phyloP scores from a whole-genome alignment of 1,139 yeast species.

The Saccharomyces pastorianus region DNA sequence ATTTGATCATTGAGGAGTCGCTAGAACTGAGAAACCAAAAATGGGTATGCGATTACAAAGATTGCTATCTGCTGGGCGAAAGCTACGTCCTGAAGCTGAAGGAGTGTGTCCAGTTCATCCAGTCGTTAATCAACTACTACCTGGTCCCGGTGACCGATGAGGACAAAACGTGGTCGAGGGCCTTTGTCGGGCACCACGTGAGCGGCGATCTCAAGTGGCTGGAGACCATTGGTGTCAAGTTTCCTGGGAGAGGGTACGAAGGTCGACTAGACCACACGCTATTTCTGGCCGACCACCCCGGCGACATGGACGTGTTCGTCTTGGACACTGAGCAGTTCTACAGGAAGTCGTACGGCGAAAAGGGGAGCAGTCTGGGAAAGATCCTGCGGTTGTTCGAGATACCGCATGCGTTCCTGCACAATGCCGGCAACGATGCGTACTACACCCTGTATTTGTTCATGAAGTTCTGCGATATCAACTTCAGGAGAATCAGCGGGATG shows the following conservation, averaged over 20 bases:
- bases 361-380: constrained; percentile 45
- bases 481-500: constrained; percentile 32
- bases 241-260: constrained; percentile 32
- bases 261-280: background rate
- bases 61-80: constrained; percentile 49
- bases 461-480: constrained; percentile 47
- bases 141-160: constrained; percentile 26
- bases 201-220: constrained; percentile 57
- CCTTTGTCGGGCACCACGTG: constrained; percentile 63
- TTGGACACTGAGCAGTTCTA: constrained; percentile 52
- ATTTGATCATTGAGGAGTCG: constrained; percentile 50
- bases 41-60: constrained; percentile 56
- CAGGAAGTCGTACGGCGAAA: constrained; percentile 36
- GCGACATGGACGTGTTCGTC: constrained; percentile 7
- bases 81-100: constrained; percentile 38
- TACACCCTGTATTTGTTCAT: constrained; percentile 51
- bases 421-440: constrained; percentile 77
- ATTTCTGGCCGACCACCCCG: background rate
- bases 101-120: constrained; percentile 38
- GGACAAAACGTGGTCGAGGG: constrained; percentile 27
- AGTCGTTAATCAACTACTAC: constrained; percentile 39
- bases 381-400: constrained; percentile 45
- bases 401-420: constrained; percentile 60
- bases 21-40: constrained; percentile 42
- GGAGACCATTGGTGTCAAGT: constrained; percentile 37